phyloP scores from a whole-genome alignment of 2,329 filamentous ascomycete genomes.

The Aspergillus terreus region DNA sequence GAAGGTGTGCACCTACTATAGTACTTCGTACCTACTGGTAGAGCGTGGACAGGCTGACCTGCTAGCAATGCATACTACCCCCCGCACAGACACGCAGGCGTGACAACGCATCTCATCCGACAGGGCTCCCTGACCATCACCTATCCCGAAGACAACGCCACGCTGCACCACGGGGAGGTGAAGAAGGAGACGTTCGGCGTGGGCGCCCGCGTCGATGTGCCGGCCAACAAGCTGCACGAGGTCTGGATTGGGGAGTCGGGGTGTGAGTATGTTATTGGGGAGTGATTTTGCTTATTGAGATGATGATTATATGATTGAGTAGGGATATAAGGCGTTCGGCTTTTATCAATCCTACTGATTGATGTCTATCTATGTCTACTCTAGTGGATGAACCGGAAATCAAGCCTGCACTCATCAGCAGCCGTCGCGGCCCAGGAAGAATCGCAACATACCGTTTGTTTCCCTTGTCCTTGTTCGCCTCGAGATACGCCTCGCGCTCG shows the following conservation, averaged over 20 bases:
- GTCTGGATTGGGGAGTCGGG: slow-evolving; percentile 59
- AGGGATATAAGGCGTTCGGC: background rate
- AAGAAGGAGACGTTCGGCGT: slow-evolving; percentile 54
- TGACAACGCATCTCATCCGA: slow-evolving; percentile 60
- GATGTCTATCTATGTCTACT: slow-evolving; percentile 8
- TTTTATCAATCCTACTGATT: background rate
- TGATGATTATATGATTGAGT: background rate
- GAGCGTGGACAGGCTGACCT: background rate
- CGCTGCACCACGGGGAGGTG: slow-evolving; percentile 20
- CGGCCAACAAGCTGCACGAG: slow-evolving; percentile 54
- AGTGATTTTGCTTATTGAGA: slow-evolving; percentile 28
- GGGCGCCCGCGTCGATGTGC: slow-evolving; percentile 56
- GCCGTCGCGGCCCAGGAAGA: background rate
- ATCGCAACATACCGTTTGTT: slow-evolving; percentile 39
- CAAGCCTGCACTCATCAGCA: slow-evolving; percentile 22
- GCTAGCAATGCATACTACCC: slow-evolving; percentile 56
- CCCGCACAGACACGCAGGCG: slow-evolving; percentile 53
- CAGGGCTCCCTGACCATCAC: slow-evolving; percentile 55
- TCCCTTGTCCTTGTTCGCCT: slow-evolving; percentile 36
- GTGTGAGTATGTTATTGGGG: slow-evolving; percentile 60
- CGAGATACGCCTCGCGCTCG: slow-evolving; percentile 36
- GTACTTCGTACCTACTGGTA: no score
- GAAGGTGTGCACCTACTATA: slow-evolving; percentile 40
- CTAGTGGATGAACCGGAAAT: slow-evolving; percentile 37
- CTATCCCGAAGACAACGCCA: slow-evolving; percentile 50